These are phyloP conservation scores for Trypanosoma melophagium DNA, from an alignment of 208 protist species.

Conservation along the genomic window DNA sequence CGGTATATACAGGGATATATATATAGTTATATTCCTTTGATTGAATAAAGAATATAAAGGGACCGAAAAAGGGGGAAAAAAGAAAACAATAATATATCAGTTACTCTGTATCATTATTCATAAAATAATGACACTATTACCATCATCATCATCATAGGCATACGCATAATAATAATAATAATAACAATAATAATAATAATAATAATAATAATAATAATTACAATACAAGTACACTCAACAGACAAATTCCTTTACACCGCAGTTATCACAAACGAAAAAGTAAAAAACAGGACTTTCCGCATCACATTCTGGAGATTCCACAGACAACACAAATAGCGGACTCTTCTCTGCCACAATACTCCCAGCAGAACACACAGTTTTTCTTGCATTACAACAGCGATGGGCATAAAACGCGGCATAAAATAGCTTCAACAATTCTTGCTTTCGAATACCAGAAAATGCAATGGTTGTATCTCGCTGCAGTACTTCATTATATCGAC, in stretches of 20 bases:
- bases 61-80: too few relatives aligned
- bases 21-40: too few relatives aligned
- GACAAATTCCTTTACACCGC: constrained; percentile 27
- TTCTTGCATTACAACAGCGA: constrained; percentile 11
- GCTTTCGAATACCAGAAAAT: constrained; percentile 29
- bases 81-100: too few relatives aligned
- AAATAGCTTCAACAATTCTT: constrained; percentile 16
- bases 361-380: not conserved
- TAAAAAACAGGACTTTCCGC: constrained; percentile 28
- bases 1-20: too few relatives aligned
- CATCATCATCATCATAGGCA: too few relatives aligned
- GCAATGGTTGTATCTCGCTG: constrained; percentile 20
- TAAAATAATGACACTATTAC: too few relatives aligned
- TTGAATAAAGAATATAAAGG: too few relatives aligned
- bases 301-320: not conserved
- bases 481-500: constrained; percentile 16
- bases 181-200: too few relatives aligned
- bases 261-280: constrained; percentile 29
- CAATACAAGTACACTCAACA: constrained; percentile 8
- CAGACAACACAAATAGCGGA: constrained; percentile 20
- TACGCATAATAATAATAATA: not conserved
- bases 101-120: too few relatives aligned
- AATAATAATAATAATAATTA: too few relatives aligned
- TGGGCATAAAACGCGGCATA: constrained; percentile 26
- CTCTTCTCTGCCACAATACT: constrained; percentile 29